These are phyloP conservation scores for Dactylellina parvicollis DNA, from an alignment of 2,329 filamentous ascomycete species.

Conservation along the genomic window DNA sequence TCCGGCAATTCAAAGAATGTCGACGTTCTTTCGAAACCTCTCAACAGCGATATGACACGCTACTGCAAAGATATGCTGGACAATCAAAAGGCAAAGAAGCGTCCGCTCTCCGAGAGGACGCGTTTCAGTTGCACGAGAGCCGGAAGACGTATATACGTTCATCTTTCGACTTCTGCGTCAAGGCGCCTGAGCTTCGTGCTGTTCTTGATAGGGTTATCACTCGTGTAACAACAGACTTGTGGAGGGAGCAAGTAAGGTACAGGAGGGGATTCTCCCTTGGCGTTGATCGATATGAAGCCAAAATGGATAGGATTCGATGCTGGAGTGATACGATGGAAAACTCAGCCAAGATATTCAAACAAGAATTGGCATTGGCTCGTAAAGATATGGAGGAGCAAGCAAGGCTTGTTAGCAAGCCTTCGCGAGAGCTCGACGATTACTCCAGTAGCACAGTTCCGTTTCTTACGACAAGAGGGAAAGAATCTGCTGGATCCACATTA, in stretches of 20 bases:
- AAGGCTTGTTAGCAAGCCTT: conserved; percentile 77
- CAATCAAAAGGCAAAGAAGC: conserved; percentile 95
- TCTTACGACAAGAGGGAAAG: conserved; percentile 62
- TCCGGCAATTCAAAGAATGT: conserved; percentile 78
- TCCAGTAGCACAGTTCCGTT: conserved; percentile 89
- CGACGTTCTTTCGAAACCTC: conserved; percentile 78
- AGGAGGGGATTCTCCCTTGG: conserved; percentile 71
- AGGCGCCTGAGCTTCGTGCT: conserved; percentile 84
- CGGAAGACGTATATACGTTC: conserved; percentile 89
- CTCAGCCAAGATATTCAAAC: conserved; percentile 82
- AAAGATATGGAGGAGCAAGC: conserved; percentile 83
- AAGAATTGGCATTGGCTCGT: conserved; percentile 80
- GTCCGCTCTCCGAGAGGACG: conserved; percentile 89
- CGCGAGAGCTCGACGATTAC: conserved; percentile 92
- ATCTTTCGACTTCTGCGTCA: conserved; percentile 90
- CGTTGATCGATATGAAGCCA: conserved; percentile 74
- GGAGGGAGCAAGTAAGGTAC: conserved; percentile 81
- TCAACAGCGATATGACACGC: conserved; percentile 84
- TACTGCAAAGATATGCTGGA: conserved; percentile 80
- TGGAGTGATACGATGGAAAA: conserved; percentile 96
- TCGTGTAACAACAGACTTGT: conserved; percentile 83
- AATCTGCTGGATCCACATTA: conserved; percentile 34
- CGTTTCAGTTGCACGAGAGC: conserved; percentile 92
- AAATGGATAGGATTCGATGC: conserved; percentile 90
- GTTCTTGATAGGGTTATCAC: conserved; percentile 88